Conservation (phyloP, 768 basidiomycete genomes). For the Coprinopsis cinerea region DNA sequence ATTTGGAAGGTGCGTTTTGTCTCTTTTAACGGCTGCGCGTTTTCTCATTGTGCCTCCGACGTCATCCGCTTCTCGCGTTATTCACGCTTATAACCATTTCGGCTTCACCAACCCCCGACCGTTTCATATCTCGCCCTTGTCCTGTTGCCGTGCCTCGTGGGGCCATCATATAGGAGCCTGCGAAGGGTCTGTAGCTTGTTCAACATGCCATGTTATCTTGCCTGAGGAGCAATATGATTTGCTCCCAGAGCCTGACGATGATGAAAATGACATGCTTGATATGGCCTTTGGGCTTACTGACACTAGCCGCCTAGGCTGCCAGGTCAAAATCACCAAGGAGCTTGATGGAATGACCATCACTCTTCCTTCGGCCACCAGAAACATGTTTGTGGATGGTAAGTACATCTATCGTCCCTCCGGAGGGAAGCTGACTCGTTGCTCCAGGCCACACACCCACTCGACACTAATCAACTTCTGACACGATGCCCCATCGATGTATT, state of each 20-base stretch:
- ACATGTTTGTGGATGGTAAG: constrained; percentile 95
- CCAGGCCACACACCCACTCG: constrained; percentile 1
- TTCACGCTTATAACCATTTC: background rate
- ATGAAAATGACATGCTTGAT: constrained; percentile 98
- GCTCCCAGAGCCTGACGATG: constrained; percentile 90
- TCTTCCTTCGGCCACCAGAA: constrained; percentile 87
- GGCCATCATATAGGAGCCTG: constrained; percentile 67
- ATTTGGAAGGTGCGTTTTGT: constrained; percentile 73
- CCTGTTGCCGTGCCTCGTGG: background rate
- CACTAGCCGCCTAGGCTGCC: constrained; percentile 79
- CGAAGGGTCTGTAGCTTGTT: constrained; percentile 94
- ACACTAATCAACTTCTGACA: no score
- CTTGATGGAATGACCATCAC: constrained; percentile 82
- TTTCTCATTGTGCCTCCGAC: no score
- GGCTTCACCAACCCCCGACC: background rate
- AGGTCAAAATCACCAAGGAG: constrained; percentile 70
- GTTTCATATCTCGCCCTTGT: background rate
- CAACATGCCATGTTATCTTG: constrained; percentile 94
- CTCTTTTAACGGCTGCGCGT: background rate
- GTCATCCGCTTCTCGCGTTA: no score
- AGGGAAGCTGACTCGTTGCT: constrained; percentile 10
- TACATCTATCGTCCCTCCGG: constrained; percentile 12
- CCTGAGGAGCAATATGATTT: constrained; percentile 75
- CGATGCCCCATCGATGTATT: no score
- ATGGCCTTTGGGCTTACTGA: constrained; percentile 97